phyloP scores from a whole-genome alignment of 1,284 basidiomycete species.

The Farysia itapuensis region DNA sequence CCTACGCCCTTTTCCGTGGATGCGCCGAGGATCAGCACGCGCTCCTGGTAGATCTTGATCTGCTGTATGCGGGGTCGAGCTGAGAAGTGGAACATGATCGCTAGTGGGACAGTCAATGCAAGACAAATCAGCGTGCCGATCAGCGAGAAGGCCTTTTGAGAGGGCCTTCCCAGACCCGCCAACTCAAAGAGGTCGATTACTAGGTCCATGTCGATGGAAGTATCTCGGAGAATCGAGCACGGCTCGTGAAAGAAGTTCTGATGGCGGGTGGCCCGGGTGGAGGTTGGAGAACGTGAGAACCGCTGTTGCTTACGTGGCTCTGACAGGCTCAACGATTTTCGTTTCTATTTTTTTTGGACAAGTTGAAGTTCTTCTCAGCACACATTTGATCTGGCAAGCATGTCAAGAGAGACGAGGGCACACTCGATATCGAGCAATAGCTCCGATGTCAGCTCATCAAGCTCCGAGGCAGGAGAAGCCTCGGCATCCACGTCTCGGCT shows the following conservation, averaged over 20 bases:
- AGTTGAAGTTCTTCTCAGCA: too few relatives aligned
- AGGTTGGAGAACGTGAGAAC: too few relatives aligned
- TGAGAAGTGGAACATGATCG: conserved; percentile 20
- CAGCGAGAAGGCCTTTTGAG: conserved; percentile 23
- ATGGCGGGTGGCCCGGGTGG: too few relatives aligned
- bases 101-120: conserved; percentile 7
- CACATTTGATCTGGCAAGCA: too few relatives aligned
- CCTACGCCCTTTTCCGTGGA: conserved; percentile 75
- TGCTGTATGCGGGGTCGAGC: conserved; percentile 15
- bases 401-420: too few relatives aligned
- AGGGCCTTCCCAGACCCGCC: conserved; percentile 13
- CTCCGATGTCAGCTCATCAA: too few relatives aligned
- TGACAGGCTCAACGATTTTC: too few relatives aligned
- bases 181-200: conserved; percentile 5
- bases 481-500: conserved; percentile 18
- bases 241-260: too few relatives aligned
- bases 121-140: conserved; percentile 21
- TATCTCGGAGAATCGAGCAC: too few relatives aligned
- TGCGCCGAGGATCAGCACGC: conserved; percentile 77
- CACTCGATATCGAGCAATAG: too few relatives aligned
- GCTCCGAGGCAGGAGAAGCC: conserved; percentile 17
- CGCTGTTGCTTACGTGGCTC: too few relatives aligned
- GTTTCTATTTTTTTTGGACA: too few relatives aligned
- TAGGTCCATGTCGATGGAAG: conserved; percentile 20
- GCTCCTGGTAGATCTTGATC: conserved; percentile 65